Percentiles rank a stretch among this genome's conserved stretches.
Conservation (phyloP, 495 filamentous ascomycete species). For the Hypoxylon lienhwacheense region DNA sequence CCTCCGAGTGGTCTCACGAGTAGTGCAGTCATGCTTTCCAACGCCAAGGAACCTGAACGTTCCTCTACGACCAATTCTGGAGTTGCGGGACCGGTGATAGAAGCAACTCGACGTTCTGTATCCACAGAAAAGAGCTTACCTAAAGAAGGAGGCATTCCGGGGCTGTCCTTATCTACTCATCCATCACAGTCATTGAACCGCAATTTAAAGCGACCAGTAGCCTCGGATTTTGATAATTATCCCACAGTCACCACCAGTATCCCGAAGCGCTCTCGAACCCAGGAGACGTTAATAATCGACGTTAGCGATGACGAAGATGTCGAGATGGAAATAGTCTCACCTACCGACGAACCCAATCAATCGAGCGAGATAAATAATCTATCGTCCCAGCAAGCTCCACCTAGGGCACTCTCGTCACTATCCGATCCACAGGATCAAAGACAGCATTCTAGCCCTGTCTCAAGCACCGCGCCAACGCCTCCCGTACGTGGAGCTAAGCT, state of each 20-base stretch:
- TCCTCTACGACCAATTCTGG: background rate
- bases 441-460: conserved; percentile 44
- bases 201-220: conserved; percentile 77
- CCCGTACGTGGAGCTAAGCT: conserved; percentile 50
- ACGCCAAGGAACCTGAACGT: background rate
- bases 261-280: conserved; percentile 62
- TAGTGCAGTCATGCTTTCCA: background rate
- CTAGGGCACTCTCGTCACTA: conserved; percentile 52
- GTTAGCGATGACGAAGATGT: conserved; percentile 63
- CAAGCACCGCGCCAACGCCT: conserved; percentile 44
- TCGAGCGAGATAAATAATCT: conserved; percentile 25
- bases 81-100: background rate
- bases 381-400: conserved; percentile 37
- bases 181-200: conserved; percentile 18
- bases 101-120: conserved; percentile 9
- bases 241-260: conserved; percentile 44
- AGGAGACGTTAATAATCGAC: conserved; percentile 69
- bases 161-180: conserved; percentile 29
- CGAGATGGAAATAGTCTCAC: conserved; percentile 55
- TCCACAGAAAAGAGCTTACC: conserved; percentile 15
- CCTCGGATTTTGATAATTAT: conserved; percentile 75
- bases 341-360: conserved; percentile 40
- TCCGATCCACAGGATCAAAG: conserved; percentile 43
- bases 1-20: background rate
- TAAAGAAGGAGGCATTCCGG: conserved; percentile 31